A percentile compares a stretch with the other conserved stretches of the same genome.
phyloP scores from a whole-genome alignment of 73 alveolate species.

The Tetrahymena borealis region DNA sequence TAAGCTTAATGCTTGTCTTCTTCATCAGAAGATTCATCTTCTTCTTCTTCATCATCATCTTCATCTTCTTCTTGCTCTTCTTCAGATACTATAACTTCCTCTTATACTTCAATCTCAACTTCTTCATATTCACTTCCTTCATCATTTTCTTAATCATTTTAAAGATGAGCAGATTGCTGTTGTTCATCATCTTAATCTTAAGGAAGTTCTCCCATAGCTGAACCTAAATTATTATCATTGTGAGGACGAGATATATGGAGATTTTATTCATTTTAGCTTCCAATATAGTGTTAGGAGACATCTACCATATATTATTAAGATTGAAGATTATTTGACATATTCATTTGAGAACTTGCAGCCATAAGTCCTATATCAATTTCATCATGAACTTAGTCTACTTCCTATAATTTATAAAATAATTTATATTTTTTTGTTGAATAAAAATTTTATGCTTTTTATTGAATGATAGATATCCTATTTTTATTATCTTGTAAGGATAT shows the following conservation, averaged over 20 bases:
- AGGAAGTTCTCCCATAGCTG: not conserved
- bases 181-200: not conserved
- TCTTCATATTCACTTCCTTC: not conserved
- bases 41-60: not conserved
- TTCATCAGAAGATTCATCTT: not conserved
- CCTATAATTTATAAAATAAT: too few species aligned
- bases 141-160: not conserved
- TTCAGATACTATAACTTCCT: not conserved
- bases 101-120: not conserved
- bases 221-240: not conserved
- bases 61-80: not conserved
- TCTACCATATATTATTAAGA: not conserved
- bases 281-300: not conserved
- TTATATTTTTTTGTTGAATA: too few species aligned
- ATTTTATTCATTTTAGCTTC: not conserved
- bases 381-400: not conserved
- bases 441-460: too few species aligned
- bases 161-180: too few species aligned
- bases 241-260: not conserved
- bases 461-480: too few species aligned
- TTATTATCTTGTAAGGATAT: too few species aligned
- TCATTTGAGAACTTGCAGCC: not conserved
- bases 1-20: not conserved
- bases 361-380: not conserved
- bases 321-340: not conserved